Base-by-base conservation (phyloP, 352 stramenopile genomes). In the Discostella stelligera region DNA sequence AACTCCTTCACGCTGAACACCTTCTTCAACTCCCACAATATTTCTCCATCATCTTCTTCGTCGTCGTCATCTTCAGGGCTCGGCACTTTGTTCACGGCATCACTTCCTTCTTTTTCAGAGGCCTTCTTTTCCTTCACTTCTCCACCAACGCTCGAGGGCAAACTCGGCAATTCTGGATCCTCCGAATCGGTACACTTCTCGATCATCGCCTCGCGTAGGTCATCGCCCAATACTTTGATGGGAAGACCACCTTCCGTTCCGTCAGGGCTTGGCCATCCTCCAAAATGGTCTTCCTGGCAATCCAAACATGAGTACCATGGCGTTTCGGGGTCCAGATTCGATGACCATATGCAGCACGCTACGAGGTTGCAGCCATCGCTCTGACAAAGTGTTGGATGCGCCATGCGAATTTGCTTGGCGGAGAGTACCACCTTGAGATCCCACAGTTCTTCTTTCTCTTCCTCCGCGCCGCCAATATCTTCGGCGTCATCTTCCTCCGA, bases 301-400 rank as follows among this genome's bases (percentile, higher is more conserved):
- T 89, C 79, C 23, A 90, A 50, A 66, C 86, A 91, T 3, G 72
- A 80, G 41, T 84, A 84, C 86, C 86, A 91, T 25, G 68, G 63
- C 1, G 30, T 53, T 30, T 74, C 56, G 3, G 61, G 74, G 41
- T 71, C 23, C 9, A 72, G 44, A 60, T 60, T 77, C 9, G 81
- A 87, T 11, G 58, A 60, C 74, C 74, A 89, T 9, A 89, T 56
- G 52, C 69, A 80, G 63, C 78, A 87, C 13, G 83, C 83, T 10
- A 74, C 49, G 7, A 84, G 65, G 27, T 32, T 63, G 46, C 80
- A 90, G 13, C 50, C 30, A 8, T 74, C 65, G 14, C 25, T 63
- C 18, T 55, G 65, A 62, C 77, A 87, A 14, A 50, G 60, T 3
- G 74, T 77, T 6, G 83, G 41, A 61, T 56, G 44, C 10, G 61